phyloP scores from a whole-genome alignment of 2,329 filamentous ascomycete species.

The Monilinia fructicola region DNA sequence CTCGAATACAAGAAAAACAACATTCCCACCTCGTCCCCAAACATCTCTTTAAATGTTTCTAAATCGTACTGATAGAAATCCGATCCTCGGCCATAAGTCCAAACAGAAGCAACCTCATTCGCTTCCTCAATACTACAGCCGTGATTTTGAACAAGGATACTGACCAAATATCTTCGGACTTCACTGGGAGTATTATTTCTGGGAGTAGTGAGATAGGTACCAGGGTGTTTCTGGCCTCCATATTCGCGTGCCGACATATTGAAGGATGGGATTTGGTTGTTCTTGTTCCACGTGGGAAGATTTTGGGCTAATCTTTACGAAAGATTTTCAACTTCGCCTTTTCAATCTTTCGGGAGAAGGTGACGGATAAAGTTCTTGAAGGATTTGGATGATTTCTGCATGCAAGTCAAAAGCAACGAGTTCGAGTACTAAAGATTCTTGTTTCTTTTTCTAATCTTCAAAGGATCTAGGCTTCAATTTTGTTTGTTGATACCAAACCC shows the following conservation, averaged over 20 bases:
- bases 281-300: not conserved
- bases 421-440: not conserved
- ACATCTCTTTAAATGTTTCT: slow-evolving; percentile 2
- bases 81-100: slow-evolving; percentile 8
- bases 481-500: not conserved
- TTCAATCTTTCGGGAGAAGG: not conserved
- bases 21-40: slow-evolving; percentile 8
- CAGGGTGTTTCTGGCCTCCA: rapidly evolving
- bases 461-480: not conserved
- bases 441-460: not conserved
- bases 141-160: slow-evolving; percentile 13
- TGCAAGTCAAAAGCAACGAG: not conserved
- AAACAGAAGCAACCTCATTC: not conserved
- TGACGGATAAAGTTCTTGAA: not conserved
- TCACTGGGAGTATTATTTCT: not conserved
- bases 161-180: not conserved
- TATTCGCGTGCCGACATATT: not conserved
- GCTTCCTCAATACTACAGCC: rapidly evolving
- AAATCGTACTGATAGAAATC: slow-evolving; percentile 17
- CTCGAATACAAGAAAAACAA: slow-evolving; percentile 9
- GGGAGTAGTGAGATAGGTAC: not conserved
- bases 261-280: not conserved
- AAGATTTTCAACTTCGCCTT: not conserved
- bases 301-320: not conserved
- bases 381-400: not conserved